Evolutionary conservation across 2,329 filamentous ascomycete genomes (phyloP).

Genomic region (Tolypocladium tropicale): DNA sequence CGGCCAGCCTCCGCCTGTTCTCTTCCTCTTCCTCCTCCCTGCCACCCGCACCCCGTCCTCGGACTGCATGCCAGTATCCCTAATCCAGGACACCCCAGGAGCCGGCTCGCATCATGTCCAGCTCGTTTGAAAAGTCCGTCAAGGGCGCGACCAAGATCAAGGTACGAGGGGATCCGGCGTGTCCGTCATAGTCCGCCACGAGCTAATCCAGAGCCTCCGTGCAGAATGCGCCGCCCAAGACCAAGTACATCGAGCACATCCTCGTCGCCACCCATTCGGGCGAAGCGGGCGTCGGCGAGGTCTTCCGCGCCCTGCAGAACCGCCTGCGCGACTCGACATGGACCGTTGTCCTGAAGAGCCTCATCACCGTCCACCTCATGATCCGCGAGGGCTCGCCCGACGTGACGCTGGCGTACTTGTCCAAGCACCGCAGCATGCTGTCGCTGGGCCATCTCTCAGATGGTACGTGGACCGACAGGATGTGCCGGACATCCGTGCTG

Average conservation of each 20-base stretch:
- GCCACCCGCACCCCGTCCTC: neutral
- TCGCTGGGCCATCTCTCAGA: constrained; percentile 88
- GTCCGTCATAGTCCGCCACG: neutral
- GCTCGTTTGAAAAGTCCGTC: constrained; percentile 96
- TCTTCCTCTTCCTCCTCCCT: neutral
- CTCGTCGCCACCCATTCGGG: constrained; percentile 89
- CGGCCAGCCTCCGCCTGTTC: neutral
- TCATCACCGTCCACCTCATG: constrained; percentile 96
- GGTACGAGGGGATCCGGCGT: constrained; percentile 33
- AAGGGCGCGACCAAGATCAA: constrained; percentile 98
- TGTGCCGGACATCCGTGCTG: neutral
- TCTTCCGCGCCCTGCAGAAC: constrained; percentile 85
- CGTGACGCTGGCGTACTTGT: constrained; percentile 74
- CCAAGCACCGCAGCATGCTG: constrained; percentile 72
- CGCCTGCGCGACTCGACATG: constrained; percentile 91
- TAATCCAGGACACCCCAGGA: neutral
- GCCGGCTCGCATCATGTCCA: constrained; percentile 48
- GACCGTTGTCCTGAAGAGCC: constrained; percentile 98
- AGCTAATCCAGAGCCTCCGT: neutral
- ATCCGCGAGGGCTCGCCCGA: constrained; percentile 89
- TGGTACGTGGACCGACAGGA: constrained; percentile 46
- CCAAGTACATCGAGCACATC: constrained; percentile 98
- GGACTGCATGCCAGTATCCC: neutral
- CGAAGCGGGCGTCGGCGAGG: constrained; percentile 88
- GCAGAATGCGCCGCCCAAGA: constrained; percentile 92